A percentile compares a stretch with the other conserved stretches of the same genome.
Evolutionary conservation across 257 asterid species (phyloP).

Genomic region (Rehmannia glutinosa): DNA sequence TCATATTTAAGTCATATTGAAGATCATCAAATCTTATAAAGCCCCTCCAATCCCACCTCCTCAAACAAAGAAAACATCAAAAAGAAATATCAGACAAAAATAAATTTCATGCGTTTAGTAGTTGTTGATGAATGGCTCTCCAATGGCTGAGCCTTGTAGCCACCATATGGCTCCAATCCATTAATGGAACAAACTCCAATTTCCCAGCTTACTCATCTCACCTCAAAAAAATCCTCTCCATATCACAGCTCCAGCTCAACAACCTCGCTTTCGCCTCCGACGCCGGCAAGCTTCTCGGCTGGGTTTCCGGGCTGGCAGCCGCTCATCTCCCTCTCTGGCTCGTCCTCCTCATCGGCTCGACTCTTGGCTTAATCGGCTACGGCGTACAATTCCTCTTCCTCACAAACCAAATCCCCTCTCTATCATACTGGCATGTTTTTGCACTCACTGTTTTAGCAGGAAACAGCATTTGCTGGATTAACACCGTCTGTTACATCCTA

Average conservation of each 20-base stretch:
- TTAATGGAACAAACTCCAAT: conserved; percentile 73
- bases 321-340: conserved; percentile 58
- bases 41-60: too few relatives aligned
- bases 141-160: conserved; percentile 75
- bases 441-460: conserved; percentile 63
- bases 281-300: conserved; percentile 77
- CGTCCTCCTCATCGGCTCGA: conserved; percentile 57
- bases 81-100: too few relatives aligned
- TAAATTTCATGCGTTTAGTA: neutral
- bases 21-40: too few relatives aligned
- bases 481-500: conserved; percentile 56
- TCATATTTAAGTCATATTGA: too few relatives aligned
- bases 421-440: conserved; percentile 48
- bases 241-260: conserved; percentile 63
- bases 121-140: conserved; percentile 48
- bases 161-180: conserved; percentile 71
- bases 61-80: too few relatives aligned
- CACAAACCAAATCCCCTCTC: conserved; percentile 16
- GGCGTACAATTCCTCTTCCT: conserved; percentile 67
- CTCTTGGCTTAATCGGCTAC: conserved; percentile 56
- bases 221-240: conserved; percentile 47
- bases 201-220: conserved; percentile 77
- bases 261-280: conserved; percentile 75
- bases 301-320: conserved; percentile 73
- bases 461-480: conserved; percentile 76